Evolutionary conservation across 352 stramenopile species (phyloP).

Genomic region (Phytopythium kandeliae): DNA sequence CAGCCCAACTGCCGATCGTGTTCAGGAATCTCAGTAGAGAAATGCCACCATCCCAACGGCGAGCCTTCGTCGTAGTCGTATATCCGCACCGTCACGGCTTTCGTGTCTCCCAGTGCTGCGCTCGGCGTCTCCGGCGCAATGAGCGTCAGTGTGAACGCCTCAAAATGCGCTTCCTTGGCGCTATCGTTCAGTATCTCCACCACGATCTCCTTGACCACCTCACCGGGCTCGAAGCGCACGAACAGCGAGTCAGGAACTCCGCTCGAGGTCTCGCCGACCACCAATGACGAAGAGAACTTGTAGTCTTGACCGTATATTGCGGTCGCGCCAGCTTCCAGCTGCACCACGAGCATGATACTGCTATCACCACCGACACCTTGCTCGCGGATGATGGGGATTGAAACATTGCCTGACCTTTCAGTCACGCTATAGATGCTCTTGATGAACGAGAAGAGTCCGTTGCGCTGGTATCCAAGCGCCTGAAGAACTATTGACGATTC

Average conservation of each 20-base stretch:
- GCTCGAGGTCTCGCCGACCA: constrained; percentile 11
- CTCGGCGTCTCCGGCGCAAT: constrained; percentile 17
- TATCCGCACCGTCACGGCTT: constrained; percentile 36
- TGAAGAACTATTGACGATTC: constrained; percentile 24
- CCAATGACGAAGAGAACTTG: constrained; percentile 14
- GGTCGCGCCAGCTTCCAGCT: constrained; percentile 24
- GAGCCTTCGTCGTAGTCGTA: constrained; percentile 53
- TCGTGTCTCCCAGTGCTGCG: constrained; percentile 23
- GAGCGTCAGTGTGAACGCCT: constrained; percentile 39
- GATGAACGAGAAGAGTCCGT: constrained; percentile 58
- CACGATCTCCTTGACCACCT: constrained; percentile 32
- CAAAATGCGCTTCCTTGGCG: constrained; percentile 41
- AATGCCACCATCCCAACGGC: constrained; percentile 20
- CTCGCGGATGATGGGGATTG: constrained; percentile 41
- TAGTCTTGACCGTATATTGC: constrained; percentile 40
- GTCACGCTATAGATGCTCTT: constrained; percentile 49
- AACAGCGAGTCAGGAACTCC: constrained; percentile 19
- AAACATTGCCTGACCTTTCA: constrained; percentile 33
- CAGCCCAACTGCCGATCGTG: constrained; percentile 20
- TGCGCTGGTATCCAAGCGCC: constrained; percentile 50
- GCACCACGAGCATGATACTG: constrained; percentile 36
- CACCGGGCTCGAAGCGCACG: constrained; percentile 51
- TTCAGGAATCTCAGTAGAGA: constrained; percentile 10
- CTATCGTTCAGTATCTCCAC: constrained; percentile 44
- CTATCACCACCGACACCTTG: constrained; percentile 30